Conservation (phyloP, 2,329 filamentous ascomycete species). For the Aspergillus hiratsukae region DNA sequence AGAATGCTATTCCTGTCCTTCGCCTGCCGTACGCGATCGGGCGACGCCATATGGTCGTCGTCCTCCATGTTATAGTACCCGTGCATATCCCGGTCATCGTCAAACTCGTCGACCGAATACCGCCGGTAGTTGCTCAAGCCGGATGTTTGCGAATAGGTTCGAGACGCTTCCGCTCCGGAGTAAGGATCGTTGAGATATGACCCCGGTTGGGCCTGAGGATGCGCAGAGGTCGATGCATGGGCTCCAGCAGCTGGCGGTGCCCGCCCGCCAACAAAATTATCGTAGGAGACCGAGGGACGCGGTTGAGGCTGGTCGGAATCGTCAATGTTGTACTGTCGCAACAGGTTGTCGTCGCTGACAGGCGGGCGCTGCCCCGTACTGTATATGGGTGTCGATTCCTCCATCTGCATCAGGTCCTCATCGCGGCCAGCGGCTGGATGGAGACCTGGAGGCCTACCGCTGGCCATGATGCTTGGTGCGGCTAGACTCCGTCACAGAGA, state of each 20-base stretch:
- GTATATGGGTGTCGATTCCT: conserved; percentile 51
- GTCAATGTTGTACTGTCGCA: conserved; percentile 69
- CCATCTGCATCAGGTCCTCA: conserved; percentile 41
- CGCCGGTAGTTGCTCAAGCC: conserved; percentile 83
- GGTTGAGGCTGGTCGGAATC: conserved; percentile 58
- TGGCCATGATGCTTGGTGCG: conserved; percentile 40
- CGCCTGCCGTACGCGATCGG: conserved; percentile 51
- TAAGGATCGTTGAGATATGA: conserved; percentile 37
- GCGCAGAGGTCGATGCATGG: conserved; percentile 39
- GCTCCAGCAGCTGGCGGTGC: conserved; percentile 47
- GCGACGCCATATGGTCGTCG: conserved; percentile 52
- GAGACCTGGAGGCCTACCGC: conserved; percentile 52
- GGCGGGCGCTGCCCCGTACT: conserved; percentile 70
- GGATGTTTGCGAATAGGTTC: conserved; percentile 68
- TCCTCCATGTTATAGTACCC: conserved; percentile 70
- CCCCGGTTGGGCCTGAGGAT: conserved; percentile 27
- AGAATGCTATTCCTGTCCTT: conserved; percentile 85
- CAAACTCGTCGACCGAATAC: conserved; percentile 82
- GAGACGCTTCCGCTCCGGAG: conserved; percentile 32
- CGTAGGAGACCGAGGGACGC: conserved; percentile 86
- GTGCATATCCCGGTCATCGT: conserved; percentile 65
- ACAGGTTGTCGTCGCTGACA: conserved; percentile 75
- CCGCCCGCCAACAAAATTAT: conserved; percentile 79
- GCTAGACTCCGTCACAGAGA: conserved; percentile 32
- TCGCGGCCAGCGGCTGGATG: conserved; percentile 42